These are phyloP conservation scores for Willaertia magna DNA, from an alignment of 208 protist genomes.

Conservation along the genomic window DNA sequence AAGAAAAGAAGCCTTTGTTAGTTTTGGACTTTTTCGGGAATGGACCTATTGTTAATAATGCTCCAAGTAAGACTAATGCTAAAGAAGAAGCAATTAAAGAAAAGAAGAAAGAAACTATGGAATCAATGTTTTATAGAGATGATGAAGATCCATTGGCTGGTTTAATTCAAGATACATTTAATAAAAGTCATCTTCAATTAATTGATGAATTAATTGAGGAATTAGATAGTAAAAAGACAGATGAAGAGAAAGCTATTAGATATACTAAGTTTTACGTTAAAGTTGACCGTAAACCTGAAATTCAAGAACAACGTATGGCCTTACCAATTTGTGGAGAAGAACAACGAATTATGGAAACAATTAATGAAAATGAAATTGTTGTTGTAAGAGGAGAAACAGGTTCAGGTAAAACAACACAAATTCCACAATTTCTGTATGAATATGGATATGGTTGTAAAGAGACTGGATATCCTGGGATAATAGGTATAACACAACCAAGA, in stretches of 20 bases:
- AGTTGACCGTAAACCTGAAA: not conserved
- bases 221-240: not conserved
- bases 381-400: constrained; percentile 87
- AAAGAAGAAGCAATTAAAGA: not conserved
- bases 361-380: constrained; percentile 55
- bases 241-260: not conserved
- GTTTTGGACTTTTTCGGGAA: not conserved
- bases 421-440: constrained; percentile 21
- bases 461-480: constrained; percentile 13
- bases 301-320: not conserved
- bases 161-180: not conserved
- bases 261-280: not conserved
- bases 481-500: constrained; percentile 75
- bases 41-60: not conserved
- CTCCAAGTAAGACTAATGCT: not conserved
- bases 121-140: not conserved
- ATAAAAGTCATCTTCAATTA: not conserved
- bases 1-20: not conserved
- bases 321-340: constrained; percentile 19
- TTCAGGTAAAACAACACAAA: constrained; percentile 44
- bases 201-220: not conserved
- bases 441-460: not conserved
- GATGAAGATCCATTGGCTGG: not conserved
- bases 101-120: not conserved
- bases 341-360: constrained; percentile 50